Evolutionary conservation across 2,329 filamentous ascomycete species (phyloP).

Genomic region (Neofusicoccum ribis): DNA sequence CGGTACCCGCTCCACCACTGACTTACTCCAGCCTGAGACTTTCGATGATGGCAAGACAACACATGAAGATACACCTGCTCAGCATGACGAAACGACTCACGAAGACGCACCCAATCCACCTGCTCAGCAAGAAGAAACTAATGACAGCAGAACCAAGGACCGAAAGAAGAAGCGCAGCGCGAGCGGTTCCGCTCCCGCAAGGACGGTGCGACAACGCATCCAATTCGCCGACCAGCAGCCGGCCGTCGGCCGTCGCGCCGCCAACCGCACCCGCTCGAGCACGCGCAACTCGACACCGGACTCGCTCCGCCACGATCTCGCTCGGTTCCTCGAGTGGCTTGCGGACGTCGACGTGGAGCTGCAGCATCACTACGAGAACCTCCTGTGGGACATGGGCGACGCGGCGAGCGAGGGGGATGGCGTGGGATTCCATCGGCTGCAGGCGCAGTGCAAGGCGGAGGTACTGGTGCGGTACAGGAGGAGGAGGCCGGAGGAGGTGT

Average conservation of each 20-base stretch:
- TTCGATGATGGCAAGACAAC: too few species aligned
- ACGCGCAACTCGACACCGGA: neutral
- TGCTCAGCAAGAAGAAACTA: too few species aligned
- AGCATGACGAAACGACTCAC: too few species aligned
- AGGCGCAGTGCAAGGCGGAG: neutral
- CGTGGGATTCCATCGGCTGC: neutral
- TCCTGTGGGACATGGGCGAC: neutral
- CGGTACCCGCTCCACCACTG: too few species aligned
- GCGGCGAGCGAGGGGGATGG: neutral
- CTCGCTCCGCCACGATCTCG: neutral
- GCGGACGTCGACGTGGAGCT: neutral
- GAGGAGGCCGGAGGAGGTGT: neutral
- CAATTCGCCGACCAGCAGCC: neutral
- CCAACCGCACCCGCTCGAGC: neutral
- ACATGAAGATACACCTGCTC: too few species aligned
- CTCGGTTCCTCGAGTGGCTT: neutral
- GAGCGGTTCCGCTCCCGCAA: neutral
- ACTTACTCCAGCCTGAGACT: too few species aligned
- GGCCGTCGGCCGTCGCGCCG: neutral
- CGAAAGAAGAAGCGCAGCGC: neutral
- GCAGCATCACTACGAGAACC: neutral
- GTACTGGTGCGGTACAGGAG: neutral
- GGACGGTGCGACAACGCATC: too few species aligned
- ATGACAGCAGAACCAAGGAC: too few species aligned
- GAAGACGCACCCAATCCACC: too few species aligned